phyloP scores from a whole-genome alignment of 2,329 filamentous ascomycete species.

The Biscogniauxia sp. region DNA sequence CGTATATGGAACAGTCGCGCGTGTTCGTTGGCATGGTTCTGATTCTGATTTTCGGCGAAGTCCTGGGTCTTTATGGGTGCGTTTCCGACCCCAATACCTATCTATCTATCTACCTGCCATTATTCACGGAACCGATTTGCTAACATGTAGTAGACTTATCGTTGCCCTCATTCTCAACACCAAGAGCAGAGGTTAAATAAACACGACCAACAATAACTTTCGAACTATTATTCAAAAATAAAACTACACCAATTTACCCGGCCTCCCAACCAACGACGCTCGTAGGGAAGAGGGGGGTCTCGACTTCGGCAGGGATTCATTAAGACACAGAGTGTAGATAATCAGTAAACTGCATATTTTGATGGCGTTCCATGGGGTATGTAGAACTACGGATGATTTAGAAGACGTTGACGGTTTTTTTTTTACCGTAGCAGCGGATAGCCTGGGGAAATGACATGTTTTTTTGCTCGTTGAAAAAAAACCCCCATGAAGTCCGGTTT shows the following conservation, averaged over 20 bases:
- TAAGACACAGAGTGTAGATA: constrained; percentile 24
- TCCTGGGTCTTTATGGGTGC: constrained; percentile 93
- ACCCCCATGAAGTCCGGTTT: background rate
- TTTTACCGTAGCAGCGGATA: constrained; percentile 1
- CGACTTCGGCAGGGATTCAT: constrained; percentile 3
- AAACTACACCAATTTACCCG: background rate
- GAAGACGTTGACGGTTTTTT: constrained; percentile 17
- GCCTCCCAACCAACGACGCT: background rate
- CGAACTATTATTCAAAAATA: background rate
- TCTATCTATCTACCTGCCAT: too few relatives aligned
- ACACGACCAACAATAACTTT: background rate
- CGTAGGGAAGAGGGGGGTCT: background rate
- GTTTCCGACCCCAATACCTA: constrained; percentile 29
- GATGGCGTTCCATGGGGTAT: constrained; percentile 32
- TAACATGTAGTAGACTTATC: constrained; percentile 64
- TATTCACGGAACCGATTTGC: background rate
- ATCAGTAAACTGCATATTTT: constrained; percentile 31
- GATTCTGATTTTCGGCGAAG: constrained; percentile 97
- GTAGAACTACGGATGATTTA: constrained; percentile 27
- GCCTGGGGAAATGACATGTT: background rate
- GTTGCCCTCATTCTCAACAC: constrained; percentile 93
- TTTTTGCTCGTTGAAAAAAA: background rate
- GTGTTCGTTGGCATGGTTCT: constrained; percentile 99
- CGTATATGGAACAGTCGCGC: constrained; percentile 93
- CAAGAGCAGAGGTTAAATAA: constrained; percentile 62